Evolutionary conservation across 345 rosid genomes (phyloP).

Genomic region (Aquilaria malaccensis): DNA sequence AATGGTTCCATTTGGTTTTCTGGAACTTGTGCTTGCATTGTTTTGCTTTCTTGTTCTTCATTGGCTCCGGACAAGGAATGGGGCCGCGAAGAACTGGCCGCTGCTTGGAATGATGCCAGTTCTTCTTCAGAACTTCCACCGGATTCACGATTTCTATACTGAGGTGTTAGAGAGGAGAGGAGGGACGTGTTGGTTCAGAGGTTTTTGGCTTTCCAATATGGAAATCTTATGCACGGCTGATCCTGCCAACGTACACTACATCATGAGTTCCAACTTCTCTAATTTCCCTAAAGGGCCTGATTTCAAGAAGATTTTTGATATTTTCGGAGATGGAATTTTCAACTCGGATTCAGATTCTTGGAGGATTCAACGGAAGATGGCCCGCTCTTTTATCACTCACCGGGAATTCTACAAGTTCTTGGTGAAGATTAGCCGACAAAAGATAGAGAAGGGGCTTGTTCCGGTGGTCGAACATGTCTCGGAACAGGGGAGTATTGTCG

Average conservation of each 20-base stretch:
- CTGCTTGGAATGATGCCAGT: constrained; percentile 52
- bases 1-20: constrained; percentile 20
- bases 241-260: constrained; percentile 48
- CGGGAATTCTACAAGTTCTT: constrained; percentile 22
- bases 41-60: constrained; percentile 20
- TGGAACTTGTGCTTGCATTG: constrained; percentile 27
- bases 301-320: constrained; percentile 41
- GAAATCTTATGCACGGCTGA: constrained; percentile 36
- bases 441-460: constrained; percentile 35
- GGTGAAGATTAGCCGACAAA: constrained; percentile 20
- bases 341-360: constrained; percentile 37
- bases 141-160: constrained; percentile 25
- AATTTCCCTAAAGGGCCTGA: constrained; percentile 57
- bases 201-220: constrained; percentile 27
- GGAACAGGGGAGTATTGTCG: constrained; percentile 20
- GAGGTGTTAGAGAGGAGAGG: constrained; percentile 16
- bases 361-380: constrained; percentile 37
- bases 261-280: constrained; percentile 46
- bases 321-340: constrained; percentile 58
- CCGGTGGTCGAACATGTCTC: constrained; percentile 37
- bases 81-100: constrained; percentile 33
- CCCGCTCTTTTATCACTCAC: constrained; percentile 27
- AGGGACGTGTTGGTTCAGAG: constrained; percentile 30
- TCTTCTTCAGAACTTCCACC: constrained; percentile 21
- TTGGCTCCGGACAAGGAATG: constrained; percentile 12